A percentile compares a stretch with the other conserved stretches of the same genome.
These are phyloP conservation scores for Astragalus glycyphyllos DNA, from an alignment of 306 rosid species.

Conservation along the genomic window DNA sequence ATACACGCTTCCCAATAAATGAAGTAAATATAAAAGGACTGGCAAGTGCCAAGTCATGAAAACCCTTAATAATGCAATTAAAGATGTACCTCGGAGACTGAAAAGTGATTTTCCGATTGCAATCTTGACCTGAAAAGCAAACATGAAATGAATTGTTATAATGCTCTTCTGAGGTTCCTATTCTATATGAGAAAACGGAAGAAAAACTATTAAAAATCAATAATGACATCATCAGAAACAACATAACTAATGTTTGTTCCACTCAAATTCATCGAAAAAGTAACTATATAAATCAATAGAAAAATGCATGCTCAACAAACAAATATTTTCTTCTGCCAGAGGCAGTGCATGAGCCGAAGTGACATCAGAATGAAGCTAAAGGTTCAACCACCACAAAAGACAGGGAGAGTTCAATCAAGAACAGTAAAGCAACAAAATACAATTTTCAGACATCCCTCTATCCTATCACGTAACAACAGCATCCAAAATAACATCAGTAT, in stretches of 20 bases:
- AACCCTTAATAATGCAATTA: conserved; percentile 24
- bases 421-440: background rate
- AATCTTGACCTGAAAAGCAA: conserved; percentile 57
- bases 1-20: background rate
- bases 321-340: background rate
- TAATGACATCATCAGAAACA: conserved; percentile 13
- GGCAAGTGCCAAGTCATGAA: conserved; percentile 25
- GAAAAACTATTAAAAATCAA: conserved; percentile 21
- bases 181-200: conserved; percentile 21
- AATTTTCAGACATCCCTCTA: conserved; percentile 33
- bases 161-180: conserved; percentile 34
- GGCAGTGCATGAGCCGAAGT: conserved; percentile 23
- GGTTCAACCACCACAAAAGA: conserved; percentile 14
- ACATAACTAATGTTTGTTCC: conserved; percentile 3
- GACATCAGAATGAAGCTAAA: conserved; percentile 33
- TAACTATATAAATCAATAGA: conserved; percentile 1
- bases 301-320: conserved; percentile 18
- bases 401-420: no score
- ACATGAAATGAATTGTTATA: conserved; percentile 36
- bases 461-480: background rate
- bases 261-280: background rate
- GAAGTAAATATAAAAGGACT: conserved; percentile 7
- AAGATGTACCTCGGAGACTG: conserved; percentile 58
- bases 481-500: conserved; percentile 17
- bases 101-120: conserved; percentile 44